These are phyloP conservation scores for Leavenworthia alabamica DNA, from an alignment of 345 rosid genomes.

Conservation along the genomic window DNA sequence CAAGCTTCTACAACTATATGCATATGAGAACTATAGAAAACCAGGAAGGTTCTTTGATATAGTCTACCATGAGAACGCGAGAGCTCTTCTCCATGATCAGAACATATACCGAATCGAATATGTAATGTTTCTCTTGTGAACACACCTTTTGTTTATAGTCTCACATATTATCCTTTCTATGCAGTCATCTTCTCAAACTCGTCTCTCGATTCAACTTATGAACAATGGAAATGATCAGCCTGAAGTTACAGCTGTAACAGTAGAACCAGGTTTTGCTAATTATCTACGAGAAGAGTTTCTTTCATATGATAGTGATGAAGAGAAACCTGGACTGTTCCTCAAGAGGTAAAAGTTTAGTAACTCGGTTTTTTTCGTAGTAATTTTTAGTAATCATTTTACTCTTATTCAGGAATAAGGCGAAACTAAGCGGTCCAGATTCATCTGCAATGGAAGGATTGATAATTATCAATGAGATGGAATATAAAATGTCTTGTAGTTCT, in stretches of 20 bases:
- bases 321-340: conserved; percentile 56
- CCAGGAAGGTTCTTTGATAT: conserved; percentile 61
- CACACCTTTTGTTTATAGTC: neutral
- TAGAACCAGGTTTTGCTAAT: conserved; percentile 79
- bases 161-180: conserved; percentile 20
- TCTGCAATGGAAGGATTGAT: conserved; percentile 50
- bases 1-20: conserved; percentile 80
- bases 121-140: conserved; percentile 41
- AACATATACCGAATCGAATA: conserved; percentile 86
- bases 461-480: conserved; percentile 74
- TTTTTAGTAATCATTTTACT: conserved; percentile 23
- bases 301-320: conserved; percentile 49
- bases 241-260: conserved; percentile 79
- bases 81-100: conserved; percentile 83
- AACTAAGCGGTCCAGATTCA: conserved; percentile 35
- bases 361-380: no score
- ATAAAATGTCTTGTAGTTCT: conserved; percentile 76
- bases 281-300: conserved; percentile 75
- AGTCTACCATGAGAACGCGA: conserved; percentile 80
- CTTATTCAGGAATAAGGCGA: conserved; percentile 59
- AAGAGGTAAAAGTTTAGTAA: no score
- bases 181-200: conserved; percentile 58
- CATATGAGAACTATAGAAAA: conserved; percentile 74
- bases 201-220: conserved; percentile 81
- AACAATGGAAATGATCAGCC: conserved; percentile 81